A percentile compares a stretch with the other conserved stretches of the same genome.
phyloP scores from a whole-genome alignment of 352 stramenopile species.

The Aphanomyces cochlioides region DNA sequence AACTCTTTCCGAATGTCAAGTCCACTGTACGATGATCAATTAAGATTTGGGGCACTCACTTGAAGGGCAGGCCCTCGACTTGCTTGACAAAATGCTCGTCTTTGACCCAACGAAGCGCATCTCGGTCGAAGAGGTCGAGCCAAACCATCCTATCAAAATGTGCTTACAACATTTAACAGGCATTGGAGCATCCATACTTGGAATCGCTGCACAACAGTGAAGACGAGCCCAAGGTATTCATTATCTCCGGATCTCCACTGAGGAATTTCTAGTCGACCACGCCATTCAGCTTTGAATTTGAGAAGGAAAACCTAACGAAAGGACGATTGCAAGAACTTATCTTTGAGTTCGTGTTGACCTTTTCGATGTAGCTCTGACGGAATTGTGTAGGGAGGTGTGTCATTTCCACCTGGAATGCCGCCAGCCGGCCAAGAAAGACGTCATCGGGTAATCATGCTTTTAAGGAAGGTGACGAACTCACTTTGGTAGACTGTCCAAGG shows the following conservation, averaged over 20 bases:
- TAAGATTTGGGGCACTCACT: neutral
- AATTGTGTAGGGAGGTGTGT: conserved; percentile 24
- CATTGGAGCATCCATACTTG: conserved; percentile 88
- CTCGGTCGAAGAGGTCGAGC: conserved; percentile 72
- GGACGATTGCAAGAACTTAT: conserved; percentile 80
- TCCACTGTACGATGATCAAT: conserved; percentile 31
- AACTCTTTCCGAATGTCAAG: conserved; percentile 71
- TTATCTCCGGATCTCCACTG: neutral
- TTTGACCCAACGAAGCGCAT: conserved; percentile 88
- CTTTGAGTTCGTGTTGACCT: conserved; percentile 54
- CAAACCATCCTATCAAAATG: neutral
- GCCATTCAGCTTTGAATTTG: conserved; percentile 85
- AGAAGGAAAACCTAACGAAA: conserved; percentile 83
- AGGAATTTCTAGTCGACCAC: conserved; percentile 34
- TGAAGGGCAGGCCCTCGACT: conserved; percentile 50
- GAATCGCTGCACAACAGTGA: conserved; percentile 90
- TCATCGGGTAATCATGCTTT: no score
- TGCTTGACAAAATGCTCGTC: conserved; percentile 84
- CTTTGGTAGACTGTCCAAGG: no score
- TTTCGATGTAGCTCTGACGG: neutral
- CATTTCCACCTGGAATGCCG: conserved; percentile 24
- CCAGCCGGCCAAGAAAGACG: neutral
- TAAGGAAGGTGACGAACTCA: no score
- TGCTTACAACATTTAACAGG: conserved; percentile 29
- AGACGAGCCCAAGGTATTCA: conserved; percentile 78